Evolutionary conservation across 2,329 filamentous ascomycete species (phyloP).

Genomic region (Monilinia polystroma): DNA sequence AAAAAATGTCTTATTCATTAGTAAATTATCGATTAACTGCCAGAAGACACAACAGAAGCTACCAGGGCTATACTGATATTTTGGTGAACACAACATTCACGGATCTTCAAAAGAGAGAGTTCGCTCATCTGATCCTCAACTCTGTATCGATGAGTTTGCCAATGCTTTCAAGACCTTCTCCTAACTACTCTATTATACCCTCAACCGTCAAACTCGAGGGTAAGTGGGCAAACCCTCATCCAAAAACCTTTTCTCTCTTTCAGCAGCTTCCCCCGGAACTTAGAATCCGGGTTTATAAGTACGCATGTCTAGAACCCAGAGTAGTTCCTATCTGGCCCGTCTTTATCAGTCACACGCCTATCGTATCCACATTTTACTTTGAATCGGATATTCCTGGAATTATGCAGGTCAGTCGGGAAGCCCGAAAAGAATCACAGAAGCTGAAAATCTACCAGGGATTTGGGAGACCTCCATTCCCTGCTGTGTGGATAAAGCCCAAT

Average conservation of each 20-base stretch:
- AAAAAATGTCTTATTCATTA: not conserved
- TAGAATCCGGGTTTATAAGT: not conserved
- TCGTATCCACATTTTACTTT: not conserved
- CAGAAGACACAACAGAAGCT: not conserved
- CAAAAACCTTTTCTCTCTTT: not conserved
- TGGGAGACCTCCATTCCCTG: fast-evolving
- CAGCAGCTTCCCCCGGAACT: not conserved
- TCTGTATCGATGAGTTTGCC: not conserved
- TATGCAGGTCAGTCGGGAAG: constrained; percentile 4
- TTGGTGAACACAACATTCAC: not conserved
- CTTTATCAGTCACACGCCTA: no score
- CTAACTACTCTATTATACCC: not conserved
- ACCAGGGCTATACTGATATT: fast-evolving
- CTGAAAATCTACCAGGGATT: not conserved
- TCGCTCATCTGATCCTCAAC: not conserved
- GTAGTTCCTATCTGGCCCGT: not conserved
- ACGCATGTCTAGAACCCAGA: not conserved
- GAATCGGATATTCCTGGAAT: not conserved
- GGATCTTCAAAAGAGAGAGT: not conserved
- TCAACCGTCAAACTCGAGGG: not conserved
- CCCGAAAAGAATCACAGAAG: not conserved
- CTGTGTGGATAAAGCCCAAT: not conserved
- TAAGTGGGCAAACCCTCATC: not conserved
- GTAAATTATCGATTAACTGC: not conserved
- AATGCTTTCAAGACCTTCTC: not conserved